Evolutionary conservation across 2,329 filamentous ascomycete species (phyloP), one percentile per base, ranked within the genome.

Genomic region (Phialophora tarda): DNA sequence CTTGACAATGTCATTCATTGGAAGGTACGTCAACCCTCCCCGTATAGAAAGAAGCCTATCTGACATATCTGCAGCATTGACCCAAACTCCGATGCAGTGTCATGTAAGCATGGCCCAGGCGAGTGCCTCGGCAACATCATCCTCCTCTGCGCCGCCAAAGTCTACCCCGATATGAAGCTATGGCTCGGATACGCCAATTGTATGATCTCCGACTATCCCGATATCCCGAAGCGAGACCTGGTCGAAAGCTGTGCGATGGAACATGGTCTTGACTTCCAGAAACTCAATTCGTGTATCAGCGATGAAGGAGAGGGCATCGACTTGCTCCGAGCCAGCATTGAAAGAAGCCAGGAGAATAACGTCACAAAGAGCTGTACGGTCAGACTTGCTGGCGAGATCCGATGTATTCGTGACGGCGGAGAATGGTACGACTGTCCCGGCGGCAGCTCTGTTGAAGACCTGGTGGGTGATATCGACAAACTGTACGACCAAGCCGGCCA

Each of bases 111-210:
- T 77, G 95, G 95, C 7, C 91, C 93, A 4, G 85, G 84, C 50
- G 95, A 99, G 80, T 99, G 91, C 78, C 87, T 98, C 74, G 95
- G 95, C 68, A 93, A 99, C 80, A 96, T 97, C 76, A 84, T 99
- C 78, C 90, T 97, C 77, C 89, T 99, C 58, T 99, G 95, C 80
- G 93, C 93, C 38, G 89, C 89, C 66, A 84, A 90, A 69, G 84
- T 95, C 12, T 81, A 80, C 24, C 81, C 80, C 66, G 75, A 77
- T 59, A 70, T 75, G 1, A 95, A 96, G 79, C 91, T 89, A 71
- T 93, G 90, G 74, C 88, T 99, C 24, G 94, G 94, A 68, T 99
- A 98, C 80, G 89, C 92, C 64, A 95, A 96, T 85, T 99, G 95
- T 80, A 81, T 99, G 64, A 88, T 89, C 24, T 85, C 84, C 69